Percentiles rank a stretch among this genome's conserved stretches.
These are phyloP conservation scores for Pseudomonodictys pantanalensis DNA, from an alignment of 495 filamentous ascomycete genomes.

Conservation along the genomic window DNA sequence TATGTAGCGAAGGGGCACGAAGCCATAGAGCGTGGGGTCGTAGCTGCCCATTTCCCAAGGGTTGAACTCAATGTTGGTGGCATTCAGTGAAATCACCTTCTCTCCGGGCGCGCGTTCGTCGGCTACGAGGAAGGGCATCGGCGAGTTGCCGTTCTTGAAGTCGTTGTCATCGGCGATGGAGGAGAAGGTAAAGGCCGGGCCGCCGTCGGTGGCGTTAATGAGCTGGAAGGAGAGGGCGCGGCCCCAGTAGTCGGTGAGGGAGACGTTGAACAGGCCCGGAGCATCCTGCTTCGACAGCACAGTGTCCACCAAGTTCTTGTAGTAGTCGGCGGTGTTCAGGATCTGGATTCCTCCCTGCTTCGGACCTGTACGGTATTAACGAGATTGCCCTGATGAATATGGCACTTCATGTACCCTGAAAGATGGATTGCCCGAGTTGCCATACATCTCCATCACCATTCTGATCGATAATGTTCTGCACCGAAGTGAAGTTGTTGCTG, in stretches of 20 bases:
- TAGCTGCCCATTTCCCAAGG: conserved; percentile 84
- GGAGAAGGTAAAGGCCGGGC: conserved; percentile 74
- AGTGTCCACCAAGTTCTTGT: conserved; percentile 56
- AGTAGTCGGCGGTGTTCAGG: conserved; percentile 59
- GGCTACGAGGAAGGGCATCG: conserved; percentile 79
- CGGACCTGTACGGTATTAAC: no score
- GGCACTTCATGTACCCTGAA: conserved; percentile 44
- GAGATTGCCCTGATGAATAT: neutral
- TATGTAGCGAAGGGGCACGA: conserved; percentile 69
- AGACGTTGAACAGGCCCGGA: conserved; percentile 70
- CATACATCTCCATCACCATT: conserved; percentile 56
- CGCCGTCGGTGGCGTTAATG: conserved; percentile 73
- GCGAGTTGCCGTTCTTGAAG: conserved; percentile 68
- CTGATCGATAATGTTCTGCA: conserved; percentile 57
- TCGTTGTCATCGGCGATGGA: conserved; percentile 68
- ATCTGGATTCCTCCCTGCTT: conserved; percentile 51
- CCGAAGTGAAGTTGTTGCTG: conserved; percentile 83
- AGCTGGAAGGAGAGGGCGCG: conserved; percentile 81
- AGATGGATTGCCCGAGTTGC: conserved; percentile 75
- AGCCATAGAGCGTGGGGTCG: conserved; percentile 78
- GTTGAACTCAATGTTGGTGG: conserved; percentile 83
- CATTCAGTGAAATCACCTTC: conserved; percentile 63
- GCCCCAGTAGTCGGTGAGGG: conserved; percentile 87
- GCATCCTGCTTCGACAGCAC: conserved; percentile 66
- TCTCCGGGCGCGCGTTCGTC: conserved; percentile 70